Base-by-base conservation (phyloP, 192 early-diverging fungal genomes). In the Podila verticillata region DNA sequence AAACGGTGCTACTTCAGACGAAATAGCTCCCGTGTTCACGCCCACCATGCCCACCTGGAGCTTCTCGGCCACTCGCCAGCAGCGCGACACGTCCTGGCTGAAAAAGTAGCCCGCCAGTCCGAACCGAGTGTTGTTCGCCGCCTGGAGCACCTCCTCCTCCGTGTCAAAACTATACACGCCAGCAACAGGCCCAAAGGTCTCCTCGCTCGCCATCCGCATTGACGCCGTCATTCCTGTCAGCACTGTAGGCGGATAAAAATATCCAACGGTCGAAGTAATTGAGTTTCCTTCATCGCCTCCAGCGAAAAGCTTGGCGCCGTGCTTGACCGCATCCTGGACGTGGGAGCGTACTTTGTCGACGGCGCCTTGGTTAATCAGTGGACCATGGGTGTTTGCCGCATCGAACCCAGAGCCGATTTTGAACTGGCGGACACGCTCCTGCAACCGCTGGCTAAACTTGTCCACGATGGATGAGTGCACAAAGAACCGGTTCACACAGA, bases 1-100 rank as follows among this genome's bases (percentile, higher is more conserved):
- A 79, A 94, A 94, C 6, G 93, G 93, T 22, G 87, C 85, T 58
- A 87, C 81, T 24, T 69, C 68, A 48, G 39, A 80, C 26, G 87
- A 86, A 44, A 94, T 83, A 0, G 68, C 63, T n/a, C 90, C 90
- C 3, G 91, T 90, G 73, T 98, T 98, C 32, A 94, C 87, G 26
- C 95, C 95, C n/a, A 97, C 93, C 91, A 97, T 97, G 47, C 96
- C 96, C 6, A 91, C 87, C 65, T 96, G 90, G 48, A 98, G n/a
- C n/a, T 65, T 80, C 71, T 97, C 95, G 2, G 95, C 89, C 7
- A 98, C 92, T 13, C 93, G 88, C 88, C 91, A 93, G 69, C 91
- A 86, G 9, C 96, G 89, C 7, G 87, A 80, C 19, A 96, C 72
- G 71, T 95, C 92, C 22, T 88, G 78, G 65, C 93, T 93, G 77